Evolutionary conservation across 371 early-diverging fungal species (phyloP).

Genomic region (Neoconidiobolus thromboides): DNA sequence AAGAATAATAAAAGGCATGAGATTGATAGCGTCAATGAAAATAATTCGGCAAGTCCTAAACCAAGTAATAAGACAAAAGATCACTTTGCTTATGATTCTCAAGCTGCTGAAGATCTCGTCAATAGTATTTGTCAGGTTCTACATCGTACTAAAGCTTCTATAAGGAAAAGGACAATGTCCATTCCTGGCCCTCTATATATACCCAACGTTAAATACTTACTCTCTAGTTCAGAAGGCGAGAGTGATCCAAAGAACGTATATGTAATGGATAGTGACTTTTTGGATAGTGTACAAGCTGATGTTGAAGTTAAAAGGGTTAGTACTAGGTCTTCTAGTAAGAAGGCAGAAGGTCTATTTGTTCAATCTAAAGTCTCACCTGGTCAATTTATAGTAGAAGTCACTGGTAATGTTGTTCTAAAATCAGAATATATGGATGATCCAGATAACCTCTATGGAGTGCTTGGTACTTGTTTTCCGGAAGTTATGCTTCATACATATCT

Average conservation of each 20-base stretch:
- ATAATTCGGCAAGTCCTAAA: no score
- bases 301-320: constrained; percentile 4
- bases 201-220: neutral
- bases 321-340: neutral
- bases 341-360: constrained; percentile 44
- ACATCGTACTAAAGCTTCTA: neutral
- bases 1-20: neutral
- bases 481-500: constrained; percentile 50
- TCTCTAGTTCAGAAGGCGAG: constrained; percentile 12
- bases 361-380: constrained; percentile 29
- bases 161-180: neutral
- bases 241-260: constrained; percentile 6
- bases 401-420: constrained; percentile 47
- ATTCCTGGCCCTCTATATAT: no score
- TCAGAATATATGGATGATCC: constrained; percentile 37
- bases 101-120: constrained; percentile 16
- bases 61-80: no score
- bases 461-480: constrained; percentile 41
- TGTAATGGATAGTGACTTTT: constrained; percentile 19
- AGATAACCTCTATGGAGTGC: constrained; percentile 30
- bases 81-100: constrained; percentile 9
- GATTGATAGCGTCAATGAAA: neutral
- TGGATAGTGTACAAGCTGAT: constrained; percentile 9
- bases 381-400: constrained; percentile 46
- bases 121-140: constrained; percentile 1